Evolutionary conservation across 2,329 filamentous ascomycete genomes (phyloP), one percentile per base, ranked within the genome.

Genomic region (Fusarium lateritium): DNA sequence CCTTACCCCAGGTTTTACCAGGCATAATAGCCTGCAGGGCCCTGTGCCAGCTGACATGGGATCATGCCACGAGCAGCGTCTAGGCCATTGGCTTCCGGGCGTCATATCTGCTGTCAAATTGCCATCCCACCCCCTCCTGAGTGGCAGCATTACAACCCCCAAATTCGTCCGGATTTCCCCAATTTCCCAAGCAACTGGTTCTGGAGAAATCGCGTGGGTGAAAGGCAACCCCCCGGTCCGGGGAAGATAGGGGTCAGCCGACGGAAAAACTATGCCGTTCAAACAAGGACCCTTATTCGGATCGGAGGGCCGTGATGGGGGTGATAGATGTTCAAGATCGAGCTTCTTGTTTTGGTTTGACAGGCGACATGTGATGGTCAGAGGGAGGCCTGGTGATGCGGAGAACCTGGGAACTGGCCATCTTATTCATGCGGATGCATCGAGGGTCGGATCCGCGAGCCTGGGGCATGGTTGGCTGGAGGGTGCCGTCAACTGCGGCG

Each of bases 371-470:
- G 71, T 73, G 71, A 72, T 62, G 55, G 57, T 28, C 22, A 56
- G 52, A 49, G 63, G 58, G 42, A 36, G 67, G 42, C 49, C 70
- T 61, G 63, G 56, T 73, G 71, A 73, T 73, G 70, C 68, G 60
- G 70, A 70, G 68, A 70, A 62, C 67, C 70, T 64, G 56, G 62
- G 38, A 46, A 31, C 42, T 60, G 40, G 54, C 43, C 56, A 69
- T 73, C 61, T 69, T 42, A 60, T 64, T 60, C 44, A 58, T 67
- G 67, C 57, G 69, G 57, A 67, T 72, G 56, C 58, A 64, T 51
- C 57, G 62, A 58, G 67, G 21, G 66, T 67, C 67, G 56, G 67
- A 67, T 56, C 67, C 67, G 67, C 67, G 62, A 61, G 45, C 62
- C 56, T 49, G 56, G 62, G 42, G 40, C 54, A 26, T 39, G 50